These are phyloP conservation scores for Starmerella davenportii DNA, from an alignment of 805 yeast genomes.

Conservation along the genomic window DNA sequence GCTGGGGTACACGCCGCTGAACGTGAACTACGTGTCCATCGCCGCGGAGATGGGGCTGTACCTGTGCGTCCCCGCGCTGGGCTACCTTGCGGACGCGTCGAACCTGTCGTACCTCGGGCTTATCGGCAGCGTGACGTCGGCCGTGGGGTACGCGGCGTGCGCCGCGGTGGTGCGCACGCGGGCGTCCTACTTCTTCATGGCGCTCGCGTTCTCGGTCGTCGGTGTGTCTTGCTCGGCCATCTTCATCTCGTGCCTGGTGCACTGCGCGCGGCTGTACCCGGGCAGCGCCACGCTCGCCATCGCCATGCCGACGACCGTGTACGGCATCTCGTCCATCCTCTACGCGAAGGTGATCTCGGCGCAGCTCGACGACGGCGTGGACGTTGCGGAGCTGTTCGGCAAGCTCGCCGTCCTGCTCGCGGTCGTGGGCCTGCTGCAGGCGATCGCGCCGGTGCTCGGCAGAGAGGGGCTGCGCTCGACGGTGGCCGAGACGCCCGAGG, in stretches of 20 bases:
- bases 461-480: conserved; percentile 4
- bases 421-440: conserved; percentile 16
- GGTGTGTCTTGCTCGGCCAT: conserved; percentile 26
- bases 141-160: conserved; percentile 47
- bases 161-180: conserved; percentile 6
- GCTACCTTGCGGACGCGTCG: conserved; percentile 67
- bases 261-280: conserved; percentile 78
- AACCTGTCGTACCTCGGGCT: conserved; percentile 61
- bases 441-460: conserved; percentile 15
- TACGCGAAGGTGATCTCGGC: conserved; percentile 38
- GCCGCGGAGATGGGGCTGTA: conserved; percentile 67
- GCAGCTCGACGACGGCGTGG: background rate
- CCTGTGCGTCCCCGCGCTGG: conserved; percentile 62
- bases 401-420: conserved; percentile 16
- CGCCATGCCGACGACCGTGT: conserved; percentile 72
- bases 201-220: conserved; percentile 20
- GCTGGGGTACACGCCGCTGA: conserved; percentile 46
- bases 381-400: conserved; percentile 7
- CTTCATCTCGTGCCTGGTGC: conserved; percentile 26
- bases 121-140: conserved; percentile 39
- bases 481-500: background rate
- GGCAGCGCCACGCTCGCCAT: conserved; percentile 60
- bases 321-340: conserved; percentile 65
- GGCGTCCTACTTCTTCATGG: conserved; percentile 16
- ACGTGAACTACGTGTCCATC: conserved; percentile 57